phyloP scores from a whole-genome alignment of 768 basidiomycete genomes.

The Boletus reticulatus region DNA sequence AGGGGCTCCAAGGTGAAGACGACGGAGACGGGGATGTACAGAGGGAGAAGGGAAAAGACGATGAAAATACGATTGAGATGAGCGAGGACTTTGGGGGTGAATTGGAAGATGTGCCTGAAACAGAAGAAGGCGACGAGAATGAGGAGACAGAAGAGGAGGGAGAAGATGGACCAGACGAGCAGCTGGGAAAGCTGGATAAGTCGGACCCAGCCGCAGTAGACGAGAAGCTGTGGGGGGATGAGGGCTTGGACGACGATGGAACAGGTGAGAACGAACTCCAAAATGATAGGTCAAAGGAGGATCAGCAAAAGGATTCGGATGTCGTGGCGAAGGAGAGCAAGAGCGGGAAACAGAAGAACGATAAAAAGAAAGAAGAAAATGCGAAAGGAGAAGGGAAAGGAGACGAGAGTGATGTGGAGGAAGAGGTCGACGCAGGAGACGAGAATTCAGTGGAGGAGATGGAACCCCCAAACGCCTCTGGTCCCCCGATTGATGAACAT shows the following conservation, averaged over 20 bases:
- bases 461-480: constrained; percentile 48
- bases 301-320: constrained; percentile 53
- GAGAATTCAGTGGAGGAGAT: constrained; percentile 43
- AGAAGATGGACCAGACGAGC: constrained; percentile 71
- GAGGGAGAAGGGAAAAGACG: constrained; percentile 47
- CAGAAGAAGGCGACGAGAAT: constrained; percentile 41
- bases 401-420: constrained; percentile 29
- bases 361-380: constrained; percentile 34
- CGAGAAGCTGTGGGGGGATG: constrained; percentile 97
- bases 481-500: constrained; percentile 72
- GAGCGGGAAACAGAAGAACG: constrained; percentile 28
- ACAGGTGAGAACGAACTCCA: constrained; percentile 52
- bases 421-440: constrained; percentile 11
- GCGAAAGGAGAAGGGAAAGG: constrained; percentile 27
- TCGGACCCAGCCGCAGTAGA: constrained; percentile 83
- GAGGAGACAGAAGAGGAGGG: constrained; percentile 51
- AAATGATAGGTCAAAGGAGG: constrained; percentile 55
- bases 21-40: constrained; percentile 29
- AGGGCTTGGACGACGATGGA: constrained; percentile 54
- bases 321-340: constrained; percentile 77
- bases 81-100: constrained; percentile 84
- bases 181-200: constrained; percentile 77
- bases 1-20: constrained; percentile 78
- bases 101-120: constrained; percentile 76
- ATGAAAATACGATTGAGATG: constrained; percentile 88